phyloP scores from a whole-genome alignment of 495 filamentous ascomycete genomes.

The Clavariopsis aquatica region DNA sequence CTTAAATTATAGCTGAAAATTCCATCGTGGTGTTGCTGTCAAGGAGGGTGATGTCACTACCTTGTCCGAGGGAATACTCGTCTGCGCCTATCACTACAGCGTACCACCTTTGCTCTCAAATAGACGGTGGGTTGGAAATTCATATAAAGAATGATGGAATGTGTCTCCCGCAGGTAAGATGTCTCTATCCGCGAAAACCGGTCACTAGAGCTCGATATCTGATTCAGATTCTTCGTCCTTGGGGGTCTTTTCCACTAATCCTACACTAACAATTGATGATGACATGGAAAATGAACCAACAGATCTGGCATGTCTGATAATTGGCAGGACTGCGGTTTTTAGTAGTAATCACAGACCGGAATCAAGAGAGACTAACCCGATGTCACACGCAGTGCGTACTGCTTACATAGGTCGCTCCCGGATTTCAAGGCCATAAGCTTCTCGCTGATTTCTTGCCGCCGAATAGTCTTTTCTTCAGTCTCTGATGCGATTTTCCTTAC shows the following conservation, averaged over 20 bases:
- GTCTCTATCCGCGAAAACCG: too few species aligned
- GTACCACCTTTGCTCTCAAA: too few species aligned
- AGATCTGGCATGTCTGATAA: slow-evolving; percentile 5
- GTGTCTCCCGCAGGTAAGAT: too few species aligned
- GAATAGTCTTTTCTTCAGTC: slow-evolving; percentile 12
- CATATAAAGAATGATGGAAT: too few species aligned
- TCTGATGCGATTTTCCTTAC: slow-evolving; percentile 15
- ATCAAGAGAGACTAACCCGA: slow-evolving; percentile 11
- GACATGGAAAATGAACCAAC: background rate
- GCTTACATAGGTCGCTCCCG: slow-evolving; percentile 14
- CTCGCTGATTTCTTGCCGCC: slow-evolving; percentile 3
- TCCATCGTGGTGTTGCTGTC: too few species aligned
- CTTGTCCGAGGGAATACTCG: too few species aligned
- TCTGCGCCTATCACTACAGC: too few species aligned
- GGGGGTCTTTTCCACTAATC: slow-evolving; percentile 5
- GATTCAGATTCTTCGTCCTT: slow-evolving; percentile 7
- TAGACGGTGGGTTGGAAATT: too few species aligned
- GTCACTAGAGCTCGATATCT: slow-evolving; percentile 1
- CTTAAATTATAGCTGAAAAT: too few species aligned
- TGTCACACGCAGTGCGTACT: slow-evolving; percentile 16
- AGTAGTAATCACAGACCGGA: background rate
- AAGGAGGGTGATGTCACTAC: too few species aligned
- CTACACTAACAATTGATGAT: slow-evolving; percentile 1
- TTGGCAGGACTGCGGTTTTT: slow-evolving; percentile 6
- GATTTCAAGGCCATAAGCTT: slow-evolving; percentile 18